These are phyloP conservation scores for Conringia planisiliqua DNA, from an alignment of 345 rosid genomes.

Conservation along the genomic window DNA sequence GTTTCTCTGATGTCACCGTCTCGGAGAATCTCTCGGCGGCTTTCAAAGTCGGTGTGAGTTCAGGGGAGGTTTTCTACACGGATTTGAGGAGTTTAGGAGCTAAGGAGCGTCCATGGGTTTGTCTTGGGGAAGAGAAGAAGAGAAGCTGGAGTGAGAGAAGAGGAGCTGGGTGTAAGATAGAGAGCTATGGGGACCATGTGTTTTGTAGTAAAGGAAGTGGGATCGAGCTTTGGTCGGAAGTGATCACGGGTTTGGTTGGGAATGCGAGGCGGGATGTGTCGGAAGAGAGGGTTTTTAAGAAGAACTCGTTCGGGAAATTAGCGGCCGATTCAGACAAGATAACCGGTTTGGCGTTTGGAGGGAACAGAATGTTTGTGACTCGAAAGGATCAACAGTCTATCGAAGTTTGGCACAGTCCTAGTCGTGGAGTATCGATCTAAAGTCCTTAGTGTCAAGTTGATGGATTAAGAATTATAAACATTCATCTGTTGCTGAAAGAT, in stretches of 20 bases:
- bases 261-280: constrained; percentile 38
- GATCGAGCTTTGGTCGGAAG: constrained; percentile 84
- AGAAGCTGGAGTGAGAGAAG: constrained; percentile 59
- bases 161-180: constrained; percentile 75
- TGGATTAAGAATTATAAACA: not conserved
- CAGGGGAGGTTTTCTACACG: constrained; percentile 61
- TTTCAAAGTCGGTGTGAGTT: constrained; percentile 70
- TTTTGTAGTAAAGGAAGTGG: constrained; percentile 68
- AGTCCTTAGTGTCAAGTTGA: too few species aligned
- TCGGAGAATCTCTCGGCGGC: constrained; percentile 64
- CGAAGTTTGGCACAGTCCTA: constrained; percentile 88
- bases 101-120: constrained; percentile 52
- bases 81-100: constrained; percentile 66
- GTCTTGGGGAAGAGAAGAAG: constrained; percentile 60
- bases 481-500: too few species aligned
- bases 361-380: constrained; percentile 73
- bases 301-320: constrained; percentile 58
- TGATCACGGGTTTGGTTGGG: constrained; percentile 41
- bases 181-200: constrained; percentile 76
- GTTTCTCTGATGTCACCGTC: constrained; percentile 76
- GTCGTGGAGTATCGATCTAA: constrained; percentile 29
- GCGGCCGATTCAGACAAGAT: constrained; percentile 51
- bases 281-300: constrained; percentile 62
- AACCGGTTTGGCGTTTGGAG: constrained; percentile 71
- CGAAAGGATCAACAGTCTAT: constrained; percentile 69